Evolutionary conservation across 2,329 filamentous ascomycete genomes (phyloP), one percentile per base, ranked within the genome.

Genomic region (Aplosporella prunicola): DNA sequence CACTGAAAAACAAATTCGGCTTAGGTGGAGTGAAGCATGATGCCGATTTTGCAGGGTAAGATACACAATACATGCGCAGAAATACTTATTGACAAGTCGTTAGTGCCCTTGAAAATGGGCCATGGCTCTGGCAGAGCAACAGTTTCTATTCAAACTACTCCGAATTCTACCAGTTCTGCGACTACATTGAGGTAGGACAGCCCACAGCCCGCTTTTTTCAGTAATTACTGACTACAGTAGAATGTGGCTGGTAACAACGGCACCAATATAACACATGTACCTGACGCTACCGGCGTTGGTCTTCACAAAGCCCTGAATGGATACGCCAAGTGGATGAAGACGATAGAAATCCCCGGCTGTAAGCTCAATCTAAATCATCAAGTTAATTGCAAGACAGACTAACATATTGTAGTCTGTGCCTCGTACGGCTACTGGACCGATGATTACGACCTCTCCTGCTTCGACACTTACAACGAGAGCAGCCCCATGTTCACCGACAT

Each of bases 111-210:
- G 61, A 69, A 47, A 68, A 68, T 32, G 75, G 72, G 1, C 74
- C 74, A 0, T 76, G 68, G 63, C 50, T 65, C 5, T 78, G 74
- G 72, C 75, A 78, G 50, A 56, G 52, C 4, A 69, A 72, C 40
- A 60, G 62, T 45, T 70, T 73, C 47, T 64, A 63, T 46, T 59
- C 57, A 4, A 56, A 59, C 13, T 71, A 73, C 51, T 72, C 61
- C 13, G 45, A 32, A 0, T 66, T 67, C 49, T 66, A 46, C 50
- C 48, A 35, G 20, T 40, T 40, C 20, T 40, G 38, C 32, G 38
- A 63, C 41, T 72, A 58, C 34, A 53, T 64, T 11, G 50, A 55
- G 37, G 53, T 32, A 28, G 13, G 8, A 7, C 22, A n/a, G n/a
- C n/a, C 22, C 22, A 24, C n/a, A 8, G 22, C 22, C 22, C n/a